These are phyloP conservation scores for Penicillium polonicum DNA, from an alignment of 2,329 filamentous ascomycete genomes.

Conservation along the genomic window DNA sequence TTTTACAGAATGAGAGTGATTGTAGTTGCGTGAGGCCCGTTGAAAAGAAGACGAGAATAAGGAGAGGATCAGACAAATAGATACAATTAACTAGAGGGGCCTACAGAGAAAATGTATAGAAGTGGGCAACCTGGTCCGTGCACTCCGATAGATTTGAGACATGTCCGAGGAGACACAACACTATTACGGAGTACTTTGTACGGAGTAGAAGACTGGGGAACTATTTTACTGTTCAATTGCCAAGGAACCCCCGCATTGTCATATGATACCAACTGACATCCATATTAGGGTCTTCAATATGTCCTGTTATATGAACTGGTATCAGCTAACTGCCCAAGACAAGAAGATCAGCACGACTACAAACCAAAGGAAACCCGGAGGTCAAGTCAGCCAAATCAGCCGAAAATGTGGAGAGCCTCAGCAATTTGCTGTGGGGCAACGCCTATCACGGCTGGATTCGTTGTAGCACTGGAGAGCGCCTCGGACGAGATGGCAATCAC, in stretches of 20 bases:
- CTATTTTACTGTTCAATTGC: background rate
- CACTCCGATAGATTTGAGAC: background rate
- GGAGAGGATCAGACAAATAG: background rate
- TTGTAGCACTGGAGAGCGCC: background rate
- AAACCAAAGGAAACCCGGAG: slow-evolving; percentile 11
- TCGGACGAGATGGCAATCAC: slow-evolving; percentile 8
- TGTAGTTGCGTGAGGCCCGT: too few species aligned
- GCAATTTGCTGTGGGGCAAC: slow-evolving; percentile 14
- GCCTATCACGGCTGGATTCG: background rate
- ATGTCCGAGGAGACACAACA: background rate
- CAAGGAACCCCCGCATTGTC: background rate
- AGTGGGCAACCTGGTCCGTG: background rate
- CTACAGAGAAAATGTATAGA: background rate
- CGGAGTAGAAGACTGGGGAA: background rate
- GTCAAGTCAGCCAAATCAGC: background rate
- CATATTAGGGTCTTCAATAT: background rate
- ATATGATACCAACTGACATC: background rate
- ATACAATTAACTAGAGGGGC: too few species aligned
- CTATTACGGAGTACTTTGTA: too few species aligned
- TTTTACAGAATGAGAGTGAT: background rate
- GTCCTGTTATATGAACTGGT: background rate
- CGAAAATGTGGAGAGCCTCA: slow-evolving; percentile 20
- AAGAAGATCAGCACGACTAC: background rate
- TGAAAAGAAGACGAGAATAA: background rate
- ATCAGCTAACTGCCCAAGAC: background rate